Conservation (phyloP, 1,139 yeast genomes). For the Arxiozyma slooffiae region DNA sequence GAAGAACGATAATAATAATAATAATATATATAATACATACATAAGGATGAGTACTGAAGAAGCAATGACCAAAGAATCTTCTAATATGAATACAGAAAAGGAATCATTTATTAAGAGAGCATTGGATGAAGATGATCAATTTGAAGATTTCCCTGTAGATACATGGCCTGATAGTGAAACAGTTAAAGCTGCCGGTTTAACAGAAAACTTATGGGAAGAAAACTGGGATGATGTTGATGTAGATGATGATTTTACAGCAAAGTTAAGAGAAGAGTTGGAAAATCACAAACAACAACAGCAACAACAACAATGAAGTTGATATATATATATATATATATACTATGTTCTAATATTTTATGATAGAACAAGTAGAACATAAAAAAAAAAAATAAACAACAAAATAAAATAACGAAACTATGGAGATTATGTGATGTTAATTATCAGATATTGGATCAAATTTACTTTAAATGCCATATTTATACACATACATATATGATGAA, state of each 20-base stretch:
- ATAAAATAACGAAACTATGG: too few relatives aligned
- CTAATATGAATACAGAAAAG: slow-evolving; percentile 1
- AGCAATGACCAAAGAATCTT: neutral
- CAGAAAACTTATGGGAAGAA: slow-evolving; percentile 74
- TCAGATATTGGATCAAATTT: neutral
- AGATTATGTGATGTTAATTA: too few relatives aligned
- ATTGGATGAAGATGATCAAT: slow-evolving; percentile 86
- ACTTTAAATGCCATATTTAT: neutral
- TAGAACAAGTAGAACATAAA: too few relatives aligned
- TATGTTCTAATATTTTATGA: neutral
- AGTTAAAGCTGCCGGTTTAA: slow-evolving; percentile 30
- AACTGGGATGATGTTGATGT: slow-evolving; percentile 94
- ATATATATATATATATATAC: too few relatives aligned
- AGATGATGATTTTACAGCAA: slow-evolving; percentile 71
- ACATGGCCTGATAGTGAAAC: slow-evolving; percentile 47
- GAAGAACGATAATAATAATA: too few relatives aligned
- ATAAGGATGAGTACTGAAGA: neutral
- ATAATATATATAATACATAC: too few relatives aligned
- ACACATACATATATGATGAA: neutral
- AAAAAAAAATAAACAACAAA: too few relatives aligned
- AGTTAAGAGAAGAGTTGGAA: slow-evolving; percentile 43
- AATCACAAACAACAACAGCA: slow-evolving; percentile 16
- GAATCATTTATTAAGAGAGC: slow-evolving; percentile 32
- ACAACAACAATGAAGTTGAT: neutral
- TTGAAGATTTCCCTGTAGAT: slow-evolving; percentile 90